These are phyloP conservation scores for Arthrobotrys megalospora DNA, from an alignment of 2,329 filamentous ascomycete species.

Conservation along the genomic window DNA sequence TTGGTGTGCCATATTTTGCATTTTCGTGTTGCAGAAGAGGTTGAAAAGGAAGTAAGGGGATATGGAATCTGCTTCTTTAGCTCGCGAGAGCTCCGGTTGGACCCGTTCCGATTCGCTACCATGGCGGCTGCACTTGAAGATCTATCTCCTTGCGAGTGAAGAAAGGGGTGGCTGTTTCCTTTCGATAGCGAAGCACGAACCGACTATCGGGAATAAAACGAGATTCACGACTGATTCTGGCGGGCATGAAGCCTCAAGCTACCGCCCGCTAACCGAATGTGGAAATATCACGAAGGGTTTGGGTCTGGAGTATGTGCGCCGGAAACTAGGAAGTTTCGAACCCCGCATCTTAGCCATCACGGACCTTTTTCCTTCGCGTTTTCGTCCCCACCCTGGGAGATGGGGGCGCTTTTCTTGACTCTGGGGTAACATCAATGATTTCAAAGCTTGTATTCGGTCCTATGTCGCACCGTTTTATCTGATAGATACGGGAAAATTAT, in stretches of 20 bases:
- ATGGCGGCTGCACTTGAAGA: constrained; percentile 21
- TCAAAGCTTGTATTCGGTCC: constrained; percentile 24
- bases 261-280: constrained; percentile 31
- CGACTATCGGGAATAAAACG: constrained; percentile 34
- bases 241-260: constrained; percentile 6
- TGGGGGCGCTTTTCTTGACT: constrained; percentile 34
- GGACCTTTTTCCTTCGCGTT: constrained; percentile 27
- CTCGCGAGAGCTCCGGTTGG: constrained; percentile 20
- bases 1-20: constrained; percentile 24
- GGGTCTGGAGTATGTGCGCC: constrained; percentile 30
- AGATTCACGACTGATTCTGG: constrained; percentile 1
- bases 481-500: neutral
- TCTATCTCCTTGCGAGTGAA: constrained; percentile 28
- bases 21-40: constrained; percentile 49
- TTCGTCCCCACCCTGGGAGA: constrained; percentile 19
- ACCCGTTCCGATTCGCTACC: constrained; percentile 17
- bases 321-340: constrained; percentile 56
- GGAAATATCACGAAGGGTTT: constrained; percentile 23
- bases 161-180: neutral
- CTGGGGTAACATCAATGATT: constrained; percentile 29
- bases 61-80: constrained; percentile 3
- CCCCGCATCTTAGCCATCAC: constrained; percentile 44
- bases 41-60: constrained; percentile 22
- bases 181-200: constrained; percentile 13
- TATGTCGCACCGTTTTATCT: constrained; percentile 2